Base-by-base conservation (phyloP, 2,329 filamentous ascomycete genomes). In the Beauveria caledonica region DNA sequence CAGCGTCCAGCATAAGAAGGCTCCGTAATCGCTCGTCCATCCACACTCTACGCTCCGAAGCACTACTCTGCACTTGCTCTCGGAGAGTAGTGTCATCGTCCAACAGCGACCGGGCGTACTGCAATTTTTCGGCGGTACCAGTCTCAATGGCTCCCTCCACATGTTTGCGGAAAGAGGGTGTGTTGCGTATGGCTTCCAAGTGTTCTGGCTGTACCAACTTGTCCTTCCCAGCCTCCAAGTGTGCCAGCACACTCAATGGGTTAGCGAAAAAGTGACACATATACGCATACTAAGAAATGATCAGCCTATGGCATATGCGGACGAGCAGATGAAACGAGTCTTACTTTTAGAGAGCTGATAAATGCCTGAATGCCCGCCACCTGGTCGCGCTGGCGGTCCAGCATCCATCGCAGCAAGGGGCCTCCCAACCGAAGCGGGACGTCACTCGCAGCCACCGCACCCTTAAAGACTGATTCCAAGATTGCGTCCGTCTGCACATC, bases 241-340 rank as follows among this genome's bases (percentile, higher is more conserved):
- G 74, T 10, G 86, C 72, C 39, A 93, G 78, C 4, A 90, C 71
- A 63, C 86, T 90, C 3, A 92, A 76, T 1, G 87, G 84, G 66
- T 92, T 93, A 44, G 87, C 88, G 66, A 90, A 93, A 68, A 90
- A 93, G 70, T 92, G 88, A 61, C 87, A 90, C 89, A 95, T 92
- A 69, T 92, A 91, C 1, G 87, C 85, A 73, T 93, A 94, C 82
- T 90, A 70, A 15, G 19, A 63, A 40, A 27, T 15, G 17, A 36
- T 42, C 27, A 51, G 39, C 23, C 13, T 5, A 29, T 51, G 42
- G 15, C 40, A 29, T 54, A 11, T 17, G 11, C 39, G 17, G 17
- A 21, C 13, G 3, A 33, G 56, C 39, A 39, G 21, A 11, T 44
- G 8, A 36, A 3, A 8, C 2, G 13, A 25, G 50, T 40, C 50